These are phyloP conservation scores for Starmerella stellata DNA, from an alignment of 805 yeast species.

Conservation along the genomic window DNA sequence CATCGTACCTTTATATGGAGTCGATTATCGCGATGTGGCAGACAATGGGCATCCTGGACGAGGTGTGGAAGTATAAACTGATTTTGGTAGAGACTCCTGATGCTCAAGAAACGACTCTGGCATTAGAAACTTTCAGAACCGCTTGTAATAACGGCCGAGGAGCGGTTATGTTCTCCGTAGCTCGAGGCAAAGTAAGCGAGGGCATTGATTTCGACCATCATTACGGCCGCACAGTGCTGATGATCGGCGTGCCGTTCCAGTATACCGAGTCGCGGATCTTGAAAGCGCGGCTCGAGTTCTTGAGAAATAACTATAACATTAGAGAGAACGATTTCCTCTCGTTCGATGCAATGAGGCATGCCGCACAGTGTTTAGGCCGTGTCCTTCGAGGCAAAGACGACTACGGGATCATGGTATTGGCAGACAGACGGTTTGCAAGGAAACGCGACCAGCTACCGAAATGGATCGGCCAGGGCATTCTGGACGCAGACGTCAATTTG, in stretches of 20 bases:
- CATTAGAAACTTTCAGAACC: slow-evolving; percentile 82
- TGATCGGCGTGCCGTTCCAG: slow-evolving; percentile 99
- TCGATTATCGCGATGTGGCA: slow-evolving; percentile 98
- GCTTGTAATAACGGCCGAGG: slow-evolving; percentile 98
- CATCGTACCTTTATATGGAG: slow-evolving; percentile 94
- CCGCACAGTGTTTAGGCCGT: slow-evolving; percentile 95
- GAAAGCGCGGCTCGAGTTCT: slow-evolving; percentile 83
- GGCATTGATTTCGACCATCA: slow-evolving; percentile 99
- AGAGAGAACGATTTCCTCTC: slow-evolving; percentile 87
- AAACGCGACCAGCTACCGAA: slow-evolving; percentile 81
- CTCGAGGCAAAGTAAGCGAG: slow-evolving; percentile 96
- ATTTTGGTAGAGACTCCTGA: slow-evolving; percentile 96
- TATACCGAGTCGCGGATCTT: slow-evolving; percentile 92
- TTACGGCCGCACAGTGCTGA: slow-evolving; percentile 88
- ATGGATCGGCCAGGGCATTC: slow-evolving; percentile 88
- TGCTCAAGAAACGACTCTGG: slow-evolving; percentile 93
- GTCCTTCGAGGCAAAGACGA: slow-evolving; percentile 96
- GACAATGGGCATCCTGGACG: slow-evolving; percentile 92
- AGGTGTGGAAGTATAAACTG: slow-evolving; percentile 93
- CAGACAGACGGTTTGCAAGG: slow-evolving; percentile 78
- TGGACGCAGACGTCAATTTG: slow-evolving; percentile 77
- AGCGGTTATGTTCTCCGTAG: slow-evolving; percentile 87
- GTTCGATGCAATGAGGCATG: slow-evolving; percentile 99
- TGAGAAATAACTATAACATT: slow-evolving; percentile 82
- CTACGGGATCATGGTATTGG: slow-evolving; percentile 95